Conservation (phyloP, 495 filamentous ascomycete genomes). For the Parmelia sp. region DNA sequence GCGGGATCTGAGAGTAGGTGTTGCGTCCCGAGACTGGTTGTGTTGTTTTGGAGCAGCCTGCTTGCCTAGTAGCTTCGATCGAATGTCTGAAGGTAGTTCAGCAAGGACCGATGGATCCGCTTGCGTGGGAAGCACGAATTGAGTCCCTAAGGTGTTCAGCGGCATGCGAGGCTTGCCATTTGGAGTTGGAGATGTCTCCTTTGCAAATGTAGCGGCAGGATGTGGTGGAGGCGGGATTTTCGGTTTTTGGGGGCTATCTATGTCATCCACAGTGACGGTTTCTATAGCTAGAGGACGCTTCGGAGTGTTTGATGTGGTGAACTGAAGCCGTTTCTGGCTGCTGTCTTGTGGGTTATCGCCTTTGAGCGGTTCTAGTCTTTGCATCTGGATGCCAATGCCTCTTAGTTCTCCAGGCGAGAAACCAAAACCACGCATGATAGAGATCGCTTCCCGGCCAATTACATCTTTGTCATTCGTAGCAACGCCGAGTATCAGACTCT, state of each 20-base stretch:
- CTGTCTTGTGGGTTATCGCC: conserved; percentile 40
- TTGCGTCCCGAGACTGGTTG: conserved; percentile 31
- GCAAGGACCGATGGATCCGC: conserved; percentile 67
- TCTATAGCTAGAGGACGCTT: conserved; percentile 26
- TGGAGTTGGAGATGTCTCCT: conserved; percentile 36
- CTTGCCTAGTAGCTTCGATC: conserved; percentile 59
- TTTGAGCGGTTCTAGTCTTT: conserved; percentile 78
- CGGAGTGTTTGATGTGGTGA: conserved; percentile 37
- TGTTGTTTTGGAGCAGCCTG: conserved; percentile 30
- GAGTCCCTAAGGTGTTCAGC: conserved; percentile 73
- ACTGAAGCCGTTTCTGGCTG: conserved; percentile 59
- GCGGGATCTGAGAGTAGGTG: conserved; percentile 32
- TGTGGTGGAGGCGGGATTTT: conserved; percentile 42
- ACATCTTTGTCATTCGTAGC: conserved; percentile 66
- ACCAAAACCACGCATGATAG: conserved; percentile 71
- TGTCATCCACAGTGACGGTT: conserved; percentile 47
- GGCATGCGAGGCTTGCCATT: conserved; percentile 56
- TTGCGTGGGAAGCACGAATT: conserved; percentile 80
- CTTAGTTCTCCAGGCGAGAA: conserved; percentile 86
- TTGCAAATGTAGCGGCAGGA: conserved; percentile 45
- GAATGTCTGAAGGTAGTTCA: conserved; percentile 73
- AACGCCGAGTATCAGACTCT: conserved; percentile 72
- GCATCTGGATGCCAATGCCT: conserved; percentile 86
- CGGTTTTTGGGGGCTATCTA: conserved; percentile 62
- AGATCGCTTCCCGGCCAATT: conserved; percentile 72